Evolutionary conservation across 441 rosid species (phyloP).

Genomic region (Oxalis stricta): DNA sequence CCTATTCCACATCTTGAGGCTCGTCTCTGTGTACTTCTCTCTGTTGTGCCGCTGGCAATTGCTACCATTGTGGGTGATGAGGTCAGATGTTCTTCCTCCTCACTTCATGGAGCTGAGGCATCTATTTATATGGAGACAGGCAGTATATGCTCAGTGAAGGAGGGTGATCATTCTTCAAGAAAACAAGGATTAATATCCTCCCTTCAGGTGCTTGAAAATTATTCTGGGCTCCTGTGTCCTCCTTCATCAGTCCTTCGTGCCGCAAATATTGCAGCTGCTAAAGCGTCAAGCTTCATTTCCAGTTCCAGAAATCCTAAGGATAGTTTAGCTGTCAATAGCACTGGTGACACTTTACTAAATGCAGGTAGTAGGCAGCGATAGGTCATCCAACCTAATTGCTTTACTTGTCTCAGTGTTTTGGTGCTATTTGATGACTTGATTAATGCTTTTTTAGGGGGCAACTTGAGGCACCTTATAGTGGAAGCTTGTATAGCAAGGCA

Average conservation of each 20-base stretch:
- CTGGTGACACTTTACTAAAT: constrained; percentile 13
- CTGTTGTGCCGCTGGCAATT: constrained; percentile 51
- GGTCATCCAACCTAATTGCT: background rate
- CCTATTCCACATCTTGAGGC: constrained; percentile 59
- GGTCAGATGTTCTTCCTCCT: constrained; percentile 9
- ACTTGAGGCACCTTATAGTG: constrained; percentile 60
- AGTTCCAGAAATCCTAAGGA: constrained; percentile 19
- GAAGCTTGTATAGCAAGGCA: constrained; percentile 69
- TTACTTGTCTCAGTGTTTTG: background rate
- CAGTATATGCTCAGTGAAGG: constrained; percentile 14
- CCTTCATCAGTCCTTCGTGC: constrained; percentile 31
- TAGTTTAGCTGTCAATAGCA: constrained; percentile 14
- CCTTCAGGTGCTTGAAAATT: constrained; percentile 46
- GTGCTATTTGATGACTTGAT: constrained; percentile 3
- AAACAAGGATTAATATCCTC: constrained; percentile 35
- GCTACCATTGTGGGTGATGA: constrained; percentile 30
- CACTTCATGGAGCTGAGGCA: constrained; percentile 12
- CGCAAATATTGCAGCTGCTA: constrained; percentile 41
- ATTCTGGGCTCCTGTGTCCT: constrained; percentile 41
- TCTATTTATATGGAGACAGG: constrained; percentile 15
- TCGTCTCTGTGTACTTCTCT: constrained; percentile 49
- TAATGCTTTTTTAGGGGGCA: constrained; percentile 32
- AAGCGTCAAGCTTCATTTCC: constrained; percentile 36
- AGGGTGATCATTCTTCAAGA: constrained; percentile 15
- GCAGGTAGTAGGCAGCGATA: constrained; percentile 21